phyloP scores from a whole-genome alignment of 1,284 basidiomycete genomes.

The Fomitopsis betulina region DNA sequence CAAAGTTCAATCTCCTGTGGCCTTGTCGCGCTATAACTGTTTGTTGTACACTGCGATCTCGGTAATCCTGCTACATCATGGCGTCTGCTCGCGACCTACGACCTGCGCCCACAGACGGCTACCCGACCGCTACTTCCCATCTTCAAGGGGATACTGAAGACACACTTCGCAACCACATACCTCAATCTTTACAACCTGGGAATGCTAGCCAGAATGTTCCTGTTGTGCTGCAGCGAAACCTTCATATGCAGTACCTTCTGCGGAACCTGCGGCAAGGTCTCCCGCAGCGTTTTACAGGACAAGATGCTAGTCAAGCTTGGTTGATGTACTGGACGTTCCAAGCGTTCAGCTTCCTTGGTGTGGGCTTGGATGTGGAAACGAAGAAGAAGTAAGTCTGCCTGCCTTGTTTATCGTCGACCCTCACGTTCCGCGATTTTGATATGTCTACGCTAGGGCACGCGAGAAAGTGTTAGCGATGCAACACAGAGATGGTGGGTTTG shows the following conservation, averaged over 20 bases:
- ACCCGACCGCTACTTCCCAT: slow-evolving; percentile 58
- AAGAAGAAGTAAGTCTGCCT: slow-evolving; percentile 58
- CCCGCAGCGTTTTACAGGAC: slow-evolving; percentile 69
- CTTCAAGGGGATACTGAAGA: slow-evolving; percentile 68
- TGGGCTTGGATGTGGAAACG: slow-evolving; percentile 69
- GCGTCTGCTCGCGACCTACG: slow-evolving; percentile 6
- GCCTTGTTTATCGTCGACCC: neutral
- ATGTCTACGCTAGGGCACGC: slow-evolving; percentile 47
- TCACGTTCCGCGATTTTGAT: neutral
- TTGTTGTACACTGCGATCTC: neutral
- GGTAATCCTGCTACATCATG: neutral
- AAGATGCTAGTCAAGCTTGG: slow-evolving; percentile 94
- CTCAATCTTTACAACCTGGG: slow-evolving; percentile 16
- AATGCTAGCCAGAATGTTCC: slow-evolving; percentile 10
- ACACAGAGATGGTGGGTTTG: slow-evolving; percentile 84
- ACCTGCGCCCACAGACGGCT: slow-evolving; percentile 48
- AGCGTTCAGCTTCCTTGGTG: slow-evolving; percentile 72
- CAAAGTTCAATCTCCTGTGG: too few relatives aligned
- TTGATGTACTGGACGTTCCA: slow-evolving; percentile 90
- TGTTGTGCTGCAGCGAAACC: slow-evolving; percentile 44
- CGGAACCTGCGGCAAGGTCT: slow-evolving; percentile 73
- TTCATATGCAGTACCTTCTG: slow-evolving; percentile 66
- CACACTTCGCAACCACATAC: slow-evolving; percentile 47
- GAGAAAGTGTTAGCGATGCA: slow-evolving; percentile 77
- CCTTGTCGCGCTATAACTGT: too few relatives aligned